These are phyloP conservation scores for Apophysomyces variabilis DNA, from an alignment of 371 early-diverging fungal genomes.

Conservation along the genomic window DNA sequence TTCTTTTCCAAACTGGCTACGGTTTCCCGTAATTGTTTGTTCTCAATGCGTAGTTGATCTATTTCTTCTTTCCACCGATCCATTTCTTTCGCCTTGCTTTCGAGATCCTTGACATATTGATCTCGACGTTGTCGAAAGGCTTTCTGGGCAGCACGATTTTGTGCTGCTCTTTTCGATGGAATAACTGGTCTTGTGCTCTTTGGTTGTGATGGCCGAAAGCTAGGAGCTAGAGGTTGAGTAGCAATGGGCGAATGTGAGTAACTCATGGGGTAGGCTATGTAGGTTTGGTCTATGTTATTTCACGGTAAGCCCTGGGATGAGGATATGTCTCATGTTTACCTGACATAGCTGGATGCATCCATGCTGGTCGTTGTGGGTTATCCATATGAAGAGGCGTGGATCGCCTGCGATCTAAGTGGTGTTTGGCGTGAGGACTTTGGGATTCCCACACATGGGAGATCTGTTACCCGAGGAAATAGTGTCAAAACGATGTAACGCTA, in stretches of 20 bases:
- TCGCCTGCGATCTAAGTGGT: slow-evolving; percentile 16
- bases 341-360: slow-evolving; percentile 18
- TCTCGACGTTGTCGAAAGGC: slow-evolving; percentile 55
- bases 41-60: slow-evolving; percentile 44
- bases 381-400: slow-evolving; percentile 16
- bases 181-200: slow-evolving; percentile 21
- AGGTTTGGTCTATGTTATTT: slow-evolving; percentile 4
- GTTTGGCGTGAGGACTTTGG: background rate
- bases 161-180: slow-evolving; percentile 39
- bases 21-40: slow-evolving; percentile 31
- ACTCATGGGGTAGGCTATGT: background rate
- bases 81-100: slow-evolving; percentile 47
- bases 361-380: slow-evolving; percentile 15
- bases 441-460: too few relatives aligned
- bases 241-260: background rate
- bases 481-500: background rate
- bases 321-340: slow-evolving; percentile 4
- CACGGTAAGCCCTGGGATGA: background rate
- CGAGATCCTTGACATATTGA: slow-evolving; percentile 54
- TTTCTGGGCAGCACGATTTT: slow-evolving; percentile 53
- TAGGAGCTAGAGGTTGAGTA: slow-evolving; percentile 7
- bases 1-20: slow-evolving; percentile 18
- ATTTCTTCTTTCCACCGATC: slow-evolving; percentile 54
- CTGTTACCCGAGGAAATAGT: background rate
- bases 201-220: slow-evolving; percentile 12